phyloP scores from a whole-genome alignment of 2,329 filamentous ascomycete genomes.

The Hortaea werneckii region DNA sequence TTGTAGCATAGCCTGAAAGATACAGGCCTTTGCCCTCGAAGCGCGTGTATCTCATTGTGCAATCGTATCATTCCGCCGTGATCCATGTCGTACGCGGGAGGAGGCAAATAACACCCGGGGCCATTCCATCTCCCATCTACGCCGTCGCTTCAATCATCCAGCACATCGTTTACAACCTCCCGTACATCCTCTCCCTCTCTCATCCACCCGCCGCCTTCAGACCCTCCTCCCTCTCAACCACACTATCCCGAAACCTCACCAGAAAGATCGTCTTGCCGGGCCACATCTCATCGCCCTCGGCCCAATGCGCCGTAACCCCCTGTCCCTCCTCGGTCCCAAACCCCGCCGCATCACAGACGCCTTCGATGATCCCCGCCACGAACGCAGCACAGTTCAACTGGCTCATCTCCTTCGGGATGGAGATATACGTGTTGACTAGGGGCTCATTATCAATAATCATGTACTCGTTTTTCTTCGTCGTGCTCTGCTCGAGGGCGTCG shows the following conservation, averaged over 20 bases:
- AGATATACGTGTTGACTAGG: constrained; percentile 87
- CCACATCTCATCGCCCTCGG: constrained; percentile 62
- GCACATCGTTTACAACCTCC: no score
- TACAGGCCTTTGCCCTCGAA: no score
- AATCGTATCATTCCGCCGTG: no score
- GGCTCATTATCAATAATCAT: constrained; percentile 99
- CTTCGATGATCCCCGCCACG: constrained; percentile 90
- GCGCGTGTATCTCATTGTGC: no score
- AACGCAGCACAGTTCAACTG: constrained; percentile 94
- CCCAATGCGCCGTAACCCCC: constrained; percentile 77
- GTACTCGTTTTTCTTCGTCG: constrained; percentile 83
- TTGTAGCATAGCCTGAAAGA: neutral
- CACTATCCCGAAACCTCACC: constrained; percentile 83
- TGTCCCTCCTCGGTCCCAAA: constrained; percentile 54
- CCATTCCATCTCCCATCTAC: no score
- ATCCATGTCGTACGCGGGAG: no score
- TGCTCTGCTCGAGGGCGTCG: constrained; percentile 83
- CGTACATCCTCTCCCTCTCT: no score
- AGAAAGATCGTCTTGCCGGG: constrained; percentile 92
- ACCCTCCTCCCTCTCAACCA: constrained; percentile 74
- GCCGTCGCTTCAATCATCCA: no score
- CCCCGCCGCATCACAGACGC: constrained; percentile 84
- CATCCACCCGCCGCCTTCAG: constrained; percentile 16
- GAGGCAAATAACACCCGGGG: no score
- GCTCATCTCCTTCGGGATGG: constrained; percentile 87